These are phyloP conservation scores for Solanum gandarillasii DNA, from an alignment of 257 asterid genomes.

Conservation along the genomic window DNA sequence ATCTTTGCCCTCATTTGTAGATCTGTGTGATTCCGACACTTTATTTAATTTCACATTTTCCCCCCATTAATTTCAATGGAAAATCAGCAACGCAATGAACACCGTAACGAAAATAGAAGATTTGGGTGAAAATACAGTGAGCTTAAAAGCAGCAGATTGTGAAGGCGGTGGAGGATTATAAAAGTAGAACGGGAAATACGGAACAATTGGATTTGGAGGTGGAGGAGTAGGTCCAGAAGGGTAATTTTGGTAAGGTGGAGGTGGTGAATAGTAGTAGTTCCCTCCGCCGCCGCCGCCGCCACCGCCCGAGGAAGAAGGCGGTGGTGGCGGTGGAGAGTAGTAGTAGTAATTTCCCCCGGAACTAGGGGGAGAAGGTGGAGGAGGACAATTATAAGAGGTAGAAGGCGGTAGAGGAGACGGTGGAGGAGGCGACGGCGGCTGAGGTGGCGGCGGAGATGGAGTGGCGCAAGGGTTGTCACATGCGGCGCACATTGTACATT, in stretches of 20 bases:
- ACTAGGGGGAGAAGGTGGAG: constrained; percentile 17
- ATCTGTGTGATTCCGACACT: constrained; percentile 54
- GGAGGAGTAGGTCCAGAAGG: constrained; percentile 66
- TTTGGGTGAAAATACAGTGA: background rate
- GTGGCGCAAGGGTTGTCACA: constrained; percentile 88
- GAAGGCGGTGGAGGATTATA: constrained; percentile 51
- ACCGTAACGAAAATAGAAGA: constrained; percentile 7
- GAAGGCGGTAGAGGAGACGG: constrained; percentile 51
- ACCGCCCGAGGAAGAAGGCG: background rate
- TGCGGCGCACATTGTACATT: constrained; percentile 89
- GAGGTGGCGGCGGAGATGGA: constrained; percentile 57
- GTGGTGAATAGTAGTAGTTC: constrained; percentile 10
- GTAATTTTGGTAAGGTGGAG: constrained; percentile 18
- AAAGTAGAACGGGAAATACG: constrained; percentile 74
- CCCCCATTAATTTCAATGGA: background rate
- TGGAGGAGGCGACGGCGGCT: constrained; percentile 11
- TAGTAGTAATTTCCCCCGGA: constrained; percentile 13
- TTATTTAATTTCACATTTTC: constrained; percentile 16
- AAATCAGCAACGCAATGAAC: constrained; percentile 7
- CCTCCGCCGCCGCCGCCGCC: background rate
- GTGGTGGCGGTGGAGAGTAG: constrained; percentile 21
- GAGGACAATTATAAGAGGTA: too few relatives aligned
- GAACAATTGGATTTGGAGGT: constrained; percentile 88
- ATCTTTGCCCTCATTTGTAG: constrained; percentile 9
- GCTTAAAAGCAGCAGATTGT: constrained; percentile 10